Evolutionary conservation across 495 filamentous ascomycete genomes (phyloP).

Genomic region (Xylaria flabelliformis): DNA sequence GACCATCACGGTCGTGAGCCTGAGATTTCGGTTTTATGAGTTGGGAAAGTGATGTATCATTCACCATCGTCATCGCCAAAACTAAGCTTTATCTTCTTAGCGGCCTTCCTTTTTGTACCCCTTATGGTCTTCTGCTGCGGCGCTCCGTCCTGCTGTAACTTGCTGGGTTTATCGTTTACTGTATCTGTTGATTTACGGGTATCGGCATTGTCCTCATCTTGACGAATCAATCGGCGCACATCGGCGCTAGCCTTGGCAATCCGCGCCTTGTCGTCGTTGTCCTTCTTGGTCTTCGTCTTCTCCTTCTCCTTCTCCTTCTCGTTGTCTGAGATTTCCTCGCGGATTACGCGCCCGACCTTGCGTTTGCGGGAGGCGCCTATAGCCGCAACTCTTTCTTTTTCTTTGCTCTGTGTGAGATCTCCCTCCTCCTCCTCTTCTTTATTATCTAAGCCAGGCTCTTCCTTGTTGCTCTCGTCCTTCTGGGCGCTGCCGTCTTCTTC

Average conservation of each 20-base stretch:
- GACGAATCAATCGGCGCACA: conserved; percentile 29
- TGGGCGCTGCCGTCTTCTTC: conserved; percentile 31
- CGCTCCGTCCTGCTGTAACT: not conserved
- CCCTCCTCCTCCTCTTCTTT: not conserved
- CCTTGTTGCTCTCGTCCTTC: conserved; percentile 13
- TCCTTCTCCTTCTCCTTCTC: conserved; percentile 36
- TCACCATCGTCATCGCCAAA: conserved; percentile 57
- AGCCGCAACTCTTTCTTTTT: conserved; percentile 40
- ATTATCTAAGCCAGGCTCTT: not conserved
- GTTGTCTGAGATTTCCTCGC: conserved; percentile 36
- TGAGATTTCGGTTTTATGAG: no score
- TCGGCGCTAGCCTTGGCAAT: conserved; percentile 41
- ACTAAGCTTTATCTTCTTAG: conserved; percentile 66
- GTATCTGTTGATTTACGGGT: conserved; percentile 17
- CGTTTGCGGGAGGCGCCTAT: conserved; percentile 57
- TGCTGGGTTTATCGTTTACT: conserved; percentile 10
- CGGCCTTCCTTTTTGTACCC: conserved; percentile 50
- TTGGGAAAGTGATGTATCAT: not conserved
- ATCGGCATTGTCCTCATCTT: not conserved
- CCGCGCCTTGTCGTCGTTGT: conserved; percentile 28
- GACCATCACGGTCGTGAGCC: not conserved
- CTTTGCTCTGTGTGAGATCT: conserved; percentile 17
- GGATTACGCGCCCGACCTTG: conserved; percentile 56
- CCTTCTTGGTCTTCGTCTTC: conserved; percentile 17
- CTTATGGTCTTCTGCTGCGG: conserved; percentile 14